Conservation (phyloP, 2,329 filamentous ascomycete genomes). For the Domatiomyces globalis region DNA sequence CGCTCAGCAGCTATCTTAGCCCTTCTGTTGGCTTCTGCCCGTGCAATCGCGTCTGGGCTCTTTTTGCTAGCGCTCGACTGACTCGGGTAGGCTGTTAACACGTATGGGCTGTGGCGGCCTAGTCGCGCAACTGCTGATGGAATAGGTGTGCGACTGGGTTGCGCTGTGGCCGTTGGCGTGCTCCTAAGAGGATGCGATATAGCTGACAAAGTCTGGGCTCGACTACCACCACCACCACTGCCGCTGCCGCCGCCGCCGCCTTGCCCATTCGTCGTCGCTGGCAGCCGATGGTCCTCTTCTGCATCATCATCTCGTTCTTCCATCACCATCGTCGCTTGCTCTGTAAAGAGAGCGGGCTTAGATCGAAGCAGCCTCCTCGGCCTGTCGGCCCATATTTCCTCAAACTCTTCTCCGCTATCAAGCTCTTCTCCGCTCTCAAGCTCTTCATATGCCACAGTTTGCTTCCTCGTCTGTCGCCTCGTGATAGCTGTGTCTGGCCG, state of each 20-base stretch:
- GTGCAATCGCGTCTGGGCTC: conserved; percentile 4
- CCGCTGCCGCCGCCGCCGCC: conserved; percentile 2
- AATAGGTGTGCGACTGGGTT: background rate
- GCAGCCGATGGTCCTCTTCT: background rate
- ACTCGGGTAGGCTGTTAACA: background rate
- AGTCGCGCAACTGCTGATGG: too few species aligned
- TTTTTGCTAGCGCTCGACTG: background rate
- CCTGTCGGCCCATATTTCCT: conserved; percentile 4
- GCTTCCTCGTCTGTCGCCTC: conserved; percentile 13
- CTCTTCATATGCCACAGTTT: conserved; percentile 14
- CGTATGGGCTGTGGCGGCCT: background rate
- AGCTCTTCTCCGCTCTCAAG: conserved; percentile 17
- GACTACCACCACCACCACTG: too few species aligned
- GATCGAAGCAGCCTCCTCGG: background rate
- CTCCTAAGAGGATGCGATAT: background rate
- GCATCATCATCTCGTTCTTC: conserved; percentile 1
- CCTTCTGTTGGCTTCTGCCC: conserved; percentile 21
- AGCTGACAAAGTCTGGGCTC: background rate
- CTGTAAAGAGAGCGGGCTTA: conserved; percentile 5
- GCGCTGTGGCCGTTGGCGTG: background rate
- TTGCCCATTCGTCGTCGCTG: background rate
- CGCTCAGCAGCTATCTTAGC: conserved; percentile 21
- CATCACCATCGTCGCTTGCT: background rate
- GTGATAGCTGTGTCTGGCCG: conserved; percentile 8
- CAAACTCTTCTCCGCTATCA: conserved; percentile 16